Percentiles rank a stretch among this genome's conserved stretches.
Conservation (phyloP, 2,329 filamentous ascomycete species). For the Botrytis tulipae region DNA sequence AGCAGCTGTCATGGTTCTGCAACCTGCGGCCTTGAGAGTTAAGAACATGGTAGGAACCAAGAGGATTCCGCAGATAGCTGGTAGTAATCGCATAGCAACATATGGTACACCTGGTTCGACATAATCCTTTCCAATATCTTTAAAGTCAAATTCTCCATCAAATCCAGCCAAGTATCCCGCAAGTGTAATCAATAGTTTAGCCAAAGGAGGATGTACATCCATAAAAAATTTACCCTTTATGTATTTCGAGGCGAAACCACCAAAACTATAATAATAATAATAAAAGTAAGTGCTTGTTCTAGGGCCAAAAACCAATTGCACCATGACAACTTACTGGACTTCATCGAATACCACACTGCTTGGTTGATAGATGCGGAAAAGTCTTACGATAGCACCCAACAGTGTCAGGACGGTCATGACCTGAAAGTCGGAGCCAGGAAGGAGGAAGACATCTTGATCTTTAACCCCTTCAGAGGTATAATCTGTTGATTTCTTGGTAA, state of each 20-base stretch:
- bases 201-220: slow-evolving; percentile 98
- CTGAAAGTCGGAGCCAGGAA: slow-evolving; percentile 82
- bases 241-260: slow-evolving; percentile 97
- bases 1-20: slow-evolving; percentile 78
- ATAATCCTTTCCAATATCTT: slow-evolving; percentile 99
- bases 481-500: slow-evolving; percentile 43
- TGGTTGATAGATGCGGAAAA: slow-evolving; percentile 96
- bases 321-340: slow-evolving; percentile 77
- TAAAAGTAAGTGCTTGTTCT: slow-evolving; percentile 26
- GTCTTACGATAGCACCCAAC: slow-evolving; percentile 73
- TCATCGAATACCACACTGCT: slow-evolving; percentile 98
- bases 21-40: slow-evolving; percentile 86
- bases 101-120: slow-evolving; percentile 92
- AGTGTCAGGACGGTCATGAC: slow-evolving; percentile 70
- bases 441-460: slow-evolving; percentile 88
- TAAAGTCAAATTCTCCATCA: slow-evolving; percentile 95
- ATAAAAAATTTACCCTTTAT: slow-evolving; percentile 99
- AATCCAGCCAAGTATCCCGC: slow-evolving; percentile 95
- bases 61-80: slow-evolving; percentile 83
- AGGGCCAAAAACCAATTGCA: neutral
- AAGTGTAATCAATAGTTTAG: slow-evolving; percentile 93
- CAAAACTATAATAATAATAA: slow-evolving; percentile 65
- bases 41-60: slow-evolving; percentile 92
- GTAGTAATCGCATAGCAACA: slow-evolving; percentile 93
- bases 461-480: slow-evolving; percentile 77